Conservation (phyloP, 2,329 filamentous ascomycete genomes). For the Capronia epimyces region DNA sequence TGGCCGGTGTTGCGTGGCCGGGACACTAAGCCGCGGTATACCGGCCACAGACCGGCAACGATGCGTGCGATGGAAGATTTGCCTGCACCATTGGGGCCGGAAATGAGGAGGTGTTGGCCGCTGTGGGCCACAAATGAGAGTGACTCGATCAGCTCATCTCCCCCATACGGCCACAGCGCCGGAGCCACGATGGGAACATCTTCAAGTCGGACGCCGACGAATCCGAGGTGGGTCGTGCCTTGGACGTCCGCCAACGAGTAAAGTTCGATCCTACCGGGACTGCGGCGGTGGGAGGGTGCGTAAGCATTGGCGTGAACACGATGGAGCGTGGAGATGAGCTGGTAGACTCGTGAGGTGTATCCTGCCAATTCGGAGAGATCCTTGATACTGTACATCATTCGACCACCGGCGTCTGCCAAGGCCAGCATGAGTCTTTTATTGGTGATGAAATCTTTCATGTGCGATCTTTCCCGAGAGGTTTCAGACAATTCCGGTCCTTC, state of each 20-base stretch:
- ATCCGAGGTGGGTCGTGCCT: slow-evolving; percentile 89
- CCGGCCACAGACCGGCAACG: slow-evolving; percentile 88
- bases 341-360: slow-evolving; percentile 93
- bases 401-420: slow-evolving; percentile 86
- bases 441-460: slow-evolving; percentile 98
- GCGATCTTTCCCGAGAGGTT: slow-evolving; percentile 65
- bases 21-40: slow-evolving; percentile 87
- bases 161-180: slow-evolving; percentile 77
- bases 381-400: slow-evolving; percentile 99
- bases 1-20: slow-evolving; percentile 72
- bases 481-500: slow-evolving; percentile 29
- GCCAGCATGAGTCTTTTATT: slow-evolving; percentile 98
- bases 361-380: slow-evolving; percentile 92
- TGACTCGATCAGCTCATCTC: slow-evolving; percentile 83
- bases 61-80: slow-evolving; percentile 85
- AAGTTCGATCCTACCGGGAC: slow-evolving; percentile 61
- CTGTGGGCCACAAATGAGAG: slow-evolving; percentile 83
- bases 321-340: slow-evolving; percentile 88
- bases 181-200: slow-evolving; percentile 91
- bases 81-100: slow-evolving; percentile 88
- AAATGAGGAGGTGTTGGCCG: slow-evolving; percentile 90
- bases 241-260: slow-evolving; percentile 89
- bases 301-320: slow-evolving; percentile 90
- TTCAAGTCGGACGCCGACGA: slow-evolving; percentile 88
- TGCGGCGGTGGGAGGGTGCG: slow-evolving; percentile 50